These are phyloP conservation scores for Pseudogymnoascus sp. DNA, from an alignment of 2,329 filamentous ascomycete species.

Conservation along the genomic window DNA sequence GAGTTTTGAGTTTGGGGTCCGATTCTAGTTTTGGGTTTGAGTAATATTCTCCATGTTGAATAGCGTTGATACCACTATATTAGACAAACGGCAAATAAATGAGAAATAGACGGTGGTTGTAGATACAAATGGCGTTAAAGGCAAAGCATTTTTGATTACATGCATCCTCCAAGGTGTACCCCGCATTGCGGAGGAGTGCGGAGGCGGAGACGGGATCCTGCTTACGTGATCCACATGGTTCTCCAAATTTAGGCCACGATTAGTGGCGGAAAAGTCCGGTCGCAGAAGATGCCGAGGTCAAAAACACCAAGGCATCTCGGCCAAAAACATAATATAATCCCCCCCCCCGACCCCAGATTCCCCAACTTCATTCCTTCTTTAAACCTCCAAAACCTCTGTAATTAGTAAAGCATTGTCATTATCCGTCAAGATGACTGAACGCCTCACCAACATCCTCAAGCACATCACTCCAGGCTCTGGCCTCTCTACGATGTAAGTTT, in stretches of 20 bases:
- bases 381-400: not conserved
- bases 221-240: not conserved
- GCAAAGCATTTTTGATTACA: not conserved
- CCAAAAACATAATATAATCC: constrained; percentile 3
- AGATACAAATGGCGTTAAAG: not conserved
- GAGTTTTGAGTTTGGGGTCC: not conserved
- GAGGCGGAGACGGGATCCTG: not conserved
- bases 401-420: not conserved
- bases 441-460: constrained; percentile 79
- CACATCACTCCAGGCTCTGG: constrained; percentile 71
- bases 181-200: not conserved
- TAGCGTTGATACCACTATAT: constrained; percentile 3
- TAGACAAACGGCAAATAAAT: not conserved
- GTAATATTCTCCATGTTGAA: not conserved
- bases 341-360: not conserved
- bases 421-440: constrained; percentile 62
- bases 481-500: constrained; percentile 66
- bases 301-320: not conserved
- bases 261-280: not conserved
- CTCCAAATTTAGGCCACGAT: not conserved
- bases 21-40: not conserved
- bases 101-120: not conserved
- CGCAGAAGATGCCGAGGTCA: constrained; percentile 4
- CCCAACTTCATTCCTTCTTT: not conserved
- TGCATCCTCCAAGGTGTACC: not conserved